A percentile compares a stretch with the other conserved stretches of the same genome.
These are phyloP conservation scores for Xylaria hypoxylon DNA, from an alignment of 2,329 filamentous ascomycete species.

Conservation along the genomic window DNA sequence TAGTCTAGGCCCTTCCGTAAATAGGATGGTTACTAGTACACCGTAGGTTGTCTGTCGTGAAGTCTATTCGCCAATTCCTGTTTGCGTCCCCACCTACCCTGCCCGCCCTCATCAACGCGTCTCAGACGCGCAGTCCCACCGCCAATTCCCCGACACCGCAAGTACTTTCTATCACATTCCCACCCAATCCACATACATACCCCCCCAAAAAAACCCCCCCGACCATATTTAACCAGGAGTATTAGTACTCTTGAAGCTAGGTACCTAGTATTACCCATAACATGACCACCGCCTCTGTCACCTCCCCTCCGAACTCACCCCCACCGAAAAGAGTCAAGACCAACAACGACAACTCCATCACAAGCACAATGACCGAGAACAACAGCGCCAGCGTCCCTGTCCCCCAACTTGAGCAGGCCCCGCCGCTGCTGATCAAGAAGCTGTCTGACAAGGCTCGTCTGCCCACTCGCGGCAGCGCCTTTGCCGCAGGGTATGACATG, in stretches of 20 bases:
- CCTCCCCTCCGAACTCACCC: conserved; percentile 76
- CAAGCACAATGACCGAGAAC: conserved; percentile 35
- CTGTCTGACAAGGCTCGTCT: conserved; percentile 81
- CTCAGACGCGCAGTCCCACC: conserved; percentile 37
- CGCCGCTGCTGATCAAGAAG: conserved; percentile 87
- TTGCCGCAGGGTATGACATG: conserved; percentile 93
- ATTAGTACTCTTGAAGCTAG: not conserved
- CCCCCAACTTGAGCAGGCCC: conserved; percentile 56
- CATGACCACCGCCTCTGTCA: conserved; percentile 52
- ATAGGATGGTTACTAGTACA: not conserved
- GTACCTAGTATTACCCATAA: conserved; percentile 37
- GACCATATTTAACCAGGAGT: not conserved
- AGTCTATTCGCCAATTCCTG: conserved; percentile 44
- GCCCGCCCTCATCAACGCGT: conserved; percentile 40
- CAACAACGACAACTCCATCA: conserved; percentile 47
- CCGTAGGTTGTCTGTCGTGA: not conserved
- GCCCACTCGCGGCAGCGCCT: conserved; percentile 88
- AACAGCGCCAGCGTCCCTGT: conserved; percentile 50
- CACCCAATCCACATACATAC: conserved; percentile 1
- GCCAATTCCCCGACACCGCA: conserved; percentile 30
- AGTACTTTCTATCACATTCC: conserved; percentile 2
- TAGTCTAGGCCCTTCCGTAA: too few species aligned
- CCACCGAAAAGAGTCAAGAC: conserved; percentile 85
- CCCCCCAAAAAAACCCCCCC: conserved; percentile 7
- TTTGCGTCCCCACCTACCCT: conserved; percentile 13